Conservation (phyloP, 768 basidiomycete genomes). For the Podaxis sp. region DNA sequence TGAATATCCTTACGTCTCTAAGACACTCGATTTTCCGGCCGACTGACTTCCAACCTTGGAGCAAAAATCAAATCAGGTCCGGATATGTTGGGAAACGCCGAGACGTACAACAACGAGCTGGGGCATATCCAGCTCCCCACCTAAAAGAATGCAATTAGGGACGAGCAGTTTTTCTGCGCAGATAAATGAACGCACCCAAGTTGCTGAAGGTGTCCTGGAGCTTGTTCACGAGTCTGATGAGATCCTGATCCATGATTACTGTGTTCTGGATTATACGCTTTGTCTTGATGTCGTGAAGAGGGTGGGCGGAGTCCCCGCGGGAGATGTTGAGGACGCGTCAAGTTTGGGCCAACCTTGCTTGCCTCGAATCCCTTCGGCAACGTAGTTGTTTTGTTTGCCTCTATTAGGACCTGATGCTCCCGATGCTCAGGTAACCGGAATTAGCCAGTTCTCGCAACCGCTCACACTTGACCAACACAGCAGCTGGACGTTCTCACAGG, state of each 20-base stretch:
- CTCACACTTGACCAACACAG: not conserved
- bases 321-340: constrained; percentile 6
- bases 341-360: not conserved
- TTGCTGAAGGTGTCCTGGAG: constrained; percentile 92
- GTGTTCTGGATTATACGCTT: not conserved
- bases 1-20: constrained; percentile 75
- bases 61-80: constrained; percentile 9
- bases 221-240: constrained; percentile 92
- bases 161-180: constrained; percentile 10
- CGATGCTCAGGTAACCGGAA: not conserved
- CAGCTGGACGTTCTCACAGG: not conserved
- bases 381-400: not conserved
- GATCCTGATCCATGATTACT: constrained; percentile 81
- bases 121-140: constrained; percentile 90
- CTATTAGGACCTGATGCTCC: constrained; percentile 1
- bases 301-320: constrained; percentile 3
- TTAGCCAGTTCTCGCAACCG: not conserved
- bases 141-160: constrained; percentile 30
- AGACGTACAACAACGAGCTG: constrained; percentile 80
- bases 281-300: not conserved
- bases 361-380: not conserved
- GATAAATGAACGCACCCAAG: constrained; percentile 53
- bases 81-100: not conserved
- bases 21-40: constrained; percentile 91
- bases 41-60: constrained; percentile 92